These are phyloP conservation scores for Nepenthes gracilis DNA, from an alignment of 148 eudicot species.

Conservation along the genomic window DNA sequence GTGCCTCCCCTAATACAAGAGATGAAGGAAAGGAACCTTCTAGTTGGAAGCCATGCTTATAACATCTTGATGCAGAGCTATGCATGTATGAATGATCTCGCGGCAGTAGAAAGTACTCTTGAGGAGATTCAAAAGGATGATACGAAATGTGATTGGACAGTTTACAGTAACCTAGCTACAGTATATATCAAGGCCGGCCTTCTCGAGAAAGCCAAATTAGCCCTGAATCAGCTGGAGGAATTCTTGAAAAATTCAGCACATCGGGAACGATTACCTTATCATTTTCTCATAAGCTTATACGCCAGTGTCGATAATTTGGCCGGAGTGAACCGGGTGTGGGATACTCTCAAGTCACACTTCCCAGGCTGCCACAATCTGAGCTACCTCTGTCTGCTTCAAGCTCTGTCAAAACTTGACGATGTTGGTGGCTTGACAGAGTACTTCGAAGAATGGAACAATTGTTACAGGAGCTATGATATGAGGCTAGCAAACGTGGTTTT, in stretches of 20 bases:
- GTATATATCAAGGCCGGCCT: slow-evolving; percentile 34
- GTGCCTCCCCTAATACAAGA: slow-evolving; percentile 40
- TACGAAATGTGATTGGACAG: slow-evolving; percentile 31
- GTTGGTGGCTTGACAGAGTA: slow-evolving; percentile 29
- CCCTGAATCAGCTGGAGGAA: slow-evolving; percentile 37
- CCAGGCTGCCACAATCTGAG: slow-evolving; percentile 23
- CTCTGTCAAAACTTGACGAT: slow-evolving; percentile 38
- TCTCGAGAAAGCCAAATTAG: slow-evolving; percentile 35
- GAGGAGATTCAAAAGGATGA: slow-evolving; percentile 35
- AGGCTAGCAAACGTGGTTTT: slow-evolving; percentile 43
- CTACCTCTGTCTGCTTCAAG: slow-evolving; percentile 39
- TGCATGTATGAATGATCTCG: slow-evolving; percentile 37
- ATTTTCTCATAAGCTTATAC: slow-evolving; percentile 43
- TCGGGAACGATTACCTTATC: slow-evolving; percentile 27
- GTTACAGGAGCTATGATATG: slow-evolving; percentile 30
- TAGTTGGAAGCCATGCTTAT: slow-evolving; percentile 21
- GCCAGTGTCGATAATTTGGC: slow-evolving; percentile 30
- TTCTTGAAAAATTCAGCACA: slow-evolving; percentile 8
- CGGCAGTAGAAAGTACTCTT: slow-evolving; percentile 49
- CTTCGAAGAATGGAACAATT: slow-evolving; percentile 51
- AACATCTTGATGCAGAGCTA: slow-evolving; percentile 42
- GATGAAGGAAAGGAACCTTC: slow-evolving; percentile 54
- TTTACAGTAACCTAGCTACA: slow-evolving; percentile 46
- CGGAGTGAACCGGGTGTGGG: slow-evolving; percentile 48
- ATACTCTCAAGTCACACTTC: slow-evolving; percentile 30